Evolutionary conservation across 805 yeast genomes (phyloP).

Genomic region (Teunomyces panamensis): DNA sequence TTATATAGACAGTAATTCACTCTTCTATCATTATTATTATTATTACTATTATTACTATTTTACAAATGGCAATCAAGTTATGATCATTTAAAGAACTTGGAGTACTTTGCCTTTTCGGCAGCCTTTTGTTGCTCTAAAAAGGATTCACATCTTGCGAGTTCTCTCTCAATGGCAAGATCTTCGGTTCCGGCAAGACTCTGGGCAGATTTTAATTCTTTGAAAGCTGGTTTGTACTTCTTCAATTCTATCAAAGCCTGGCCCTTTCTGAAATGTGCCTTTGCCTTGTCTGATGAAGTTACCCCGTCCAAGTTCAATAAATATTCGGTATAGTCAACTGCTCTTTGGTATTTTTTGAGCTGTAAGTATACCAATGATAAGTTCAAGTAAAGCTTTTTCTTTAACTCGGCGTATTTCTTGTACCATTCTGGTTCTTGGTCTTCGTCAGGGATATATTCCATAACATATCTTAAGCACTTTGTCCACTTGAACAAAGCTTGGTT

Average conservation of each 20-base stretch:
- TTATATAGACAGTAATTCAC: not conserved
- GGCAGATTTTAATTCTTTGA: constrained; percentile 46
- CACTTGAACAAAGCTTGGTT: constrained; percentile 61
- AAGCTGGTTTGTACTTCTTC: constrained; percentile 49
- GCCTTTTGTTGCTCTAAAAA: constrained; percentile 43
- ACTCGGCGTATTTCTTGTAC: constrained; percentile 45
- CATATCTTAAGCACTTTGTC: constrained; percentile 62
- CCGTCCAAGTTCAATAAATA: constrained; percentile 53
- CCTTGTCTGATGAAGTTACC: constrained; percentile 39
- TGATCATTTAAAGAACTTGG: constrained; percentile 57
- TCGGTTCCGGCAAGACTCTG: constrained; percentile 35
- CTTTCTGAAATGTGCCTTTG: constrained; percentile 58
- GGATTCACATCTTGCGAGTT: constrained; percentile 40
- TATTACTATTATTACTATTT: not conserved
- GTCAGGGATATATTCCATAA: constrained; percentile 73
- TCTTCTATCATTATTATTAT: not conserved
- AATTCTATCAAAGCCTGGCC: constrained; percentile 44
- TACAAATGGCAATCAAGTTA: no score
- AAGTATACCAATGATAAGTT: constrained; percentile 59
- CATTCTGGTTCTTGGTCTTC: constrained; percentile 56
- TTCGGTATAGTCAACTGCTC: constrained; percentile 51
- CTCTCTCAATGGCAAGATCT: constrained; percentile 49
- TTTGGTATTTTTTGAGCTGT: constrained; percentile 47
- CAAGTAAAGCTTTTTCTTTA: constrained; percentile 52
- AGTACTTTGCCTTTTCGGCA: constrained; percentile 51